A percentile compares a stretch with the other conserved stretches of the same genome.
phyloP scores from a whole-genome alignment of 805 yeast genomes.

The Henningerozyma blattae region DNA sequence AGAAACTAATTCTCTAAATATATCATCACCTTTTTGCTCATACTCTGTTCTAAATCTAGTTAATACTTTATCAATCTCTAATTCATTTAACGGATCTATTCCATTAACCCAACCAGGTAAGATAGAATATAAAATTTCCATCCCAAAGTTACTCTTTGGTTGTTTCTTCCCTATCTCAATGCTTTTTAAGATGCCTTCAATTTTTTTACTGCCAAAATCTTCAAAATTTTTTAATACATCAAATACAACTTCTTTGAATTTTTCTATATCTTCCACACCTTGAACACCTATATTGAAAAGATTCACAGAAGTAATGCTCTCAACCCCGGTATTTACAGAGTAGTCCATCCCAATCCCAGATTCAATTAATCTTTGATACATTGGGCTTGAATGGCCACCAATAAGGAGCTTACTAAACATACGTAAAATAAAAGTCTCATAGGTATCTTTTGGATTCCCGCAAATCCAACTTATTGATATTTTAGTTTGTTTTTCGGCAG shows the following conservation, averaged over 20 bases:
- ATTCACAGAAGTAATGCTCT: constrained; percentile 63
- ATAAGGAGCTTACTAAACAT: constrained; percentile 57
- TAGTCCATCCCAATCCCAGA: constrained; percentile 77
- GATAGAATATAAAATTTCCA: constrained; percentile 58
- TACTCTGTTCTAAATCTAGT: constrained; percentile 51
- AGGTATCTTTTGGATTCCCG: constrained; percentile 59
- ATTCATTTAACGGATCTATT: constrained; percentile 57
- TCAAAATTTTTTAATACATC: constrained; percentile 34
- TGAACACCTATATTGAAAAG: constrained; percentile 79
- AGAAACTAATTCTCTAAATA: constrained; percentile 51
- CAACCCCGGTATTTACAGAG: constrained; percentile 79
- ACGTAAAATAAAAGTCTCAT: constrained; percentile 61
- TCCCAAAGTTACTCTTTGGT: constrained; percentile 83
- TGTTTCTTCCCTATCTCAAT: constrained; percentile 73
- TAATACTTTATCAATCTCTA: constrained; percentile 55
- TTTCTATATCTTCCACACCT: constrained; percentile 45
- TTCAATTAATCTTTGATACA: constrained; percentile 80
- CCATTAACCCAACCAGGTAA: constrained; percentile 82
- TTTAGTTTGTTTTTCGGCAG: constrained; percentile 58
- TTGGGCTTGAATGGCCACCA: constrained; percentile 88
- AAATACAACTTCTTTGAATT: constrained; percentile 36
- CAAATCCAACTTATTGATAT: constrained; percentile 81
- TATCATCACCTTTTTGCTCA: constrained; percentile 33
- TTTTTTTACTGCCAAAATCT: constrained; percentile 44
- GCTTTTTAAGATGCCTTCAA: constrained; percentile 85